Evolutionary conservation across 2,329 filamentous ascomycete species (phyloP), one percentile per base, ranked within the genome.

Genomic region (Diaporthe aspalathi): DNA sequence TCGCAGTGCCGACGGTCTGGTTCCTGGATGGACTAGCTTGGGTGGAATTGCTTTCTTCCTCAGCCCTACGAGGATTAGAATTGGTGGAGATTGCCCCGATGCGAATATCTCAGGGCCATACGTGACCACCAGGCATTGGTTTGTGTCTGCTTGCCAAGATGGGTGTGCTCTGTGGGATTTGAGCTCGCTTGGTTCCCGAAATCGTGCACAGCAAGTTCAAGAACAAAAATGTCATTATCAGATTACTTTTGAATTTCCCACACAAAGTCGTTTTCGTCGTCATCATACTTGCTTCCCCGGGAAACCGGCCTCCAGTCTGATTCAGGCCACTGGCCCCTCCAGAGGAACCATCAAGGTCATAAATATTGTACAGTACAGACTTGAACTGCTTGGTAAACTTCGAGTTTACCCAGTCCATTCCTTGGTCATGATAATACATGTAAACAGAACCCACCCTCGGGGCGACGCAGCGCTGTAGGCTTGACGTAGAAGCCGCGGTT

Each of bases 31-130:
- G 56, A 60, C 50, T 50, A 24, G 63, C 52, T 69, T 14, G 40
- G 56, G 60, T 62, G 24, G 24, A 50, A 62, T 56, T 38, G 45
- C 47, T 60, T 54, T 32, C 54, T 54, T 68, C 67, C 67, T 71
- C 71, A 68, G 71, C 71, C 71, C 68, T 73, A 68, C 11, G 17
- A 63, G 50, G 49, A 24, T 9, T 60, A 3, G 12, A 47, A 57
- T 65, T 9, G 16, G 43, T 35, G 22, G 27, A 50, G 43, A 24
- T 47, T 14, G 12, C 27, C 27, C 2, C 43, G 20, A 49, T 65
- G 29, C 14, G 20, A 65, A 65, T 20, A 22, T 49, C 43, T n/a
- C 35, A 12, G 8, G n/a, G n/a, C 20, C 22, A 40, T 2, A 27
- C 35, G 17, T 5, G 32, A 32, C 32, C 5, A 5, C 5, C 8